Conservation (phyloP, 352 stramenopile genomes). For the Globisporangium ultimum region DNA sequence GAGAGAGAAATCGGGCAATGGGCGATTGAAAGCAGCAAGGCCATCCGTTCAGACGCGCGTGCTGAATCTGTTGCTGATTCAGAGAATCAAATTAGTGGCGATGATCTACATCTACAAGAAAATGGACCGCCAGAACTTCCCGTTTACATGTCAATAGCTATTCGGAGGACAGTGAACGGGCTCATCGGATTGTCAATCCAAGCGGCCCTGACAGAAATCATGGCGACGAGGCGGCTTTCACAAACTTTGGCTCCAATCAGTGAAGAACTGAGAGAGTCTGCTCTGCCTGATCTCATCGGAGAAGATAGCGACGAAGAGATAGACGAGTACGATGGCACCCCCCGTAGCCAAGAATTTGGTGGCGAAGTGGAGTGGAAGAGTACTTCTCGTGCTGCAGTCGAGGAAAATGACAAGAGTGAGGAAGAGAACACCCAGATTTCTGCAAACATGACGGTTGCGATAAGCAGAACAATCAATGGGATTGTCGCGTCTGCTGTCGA, state of each 20-base stretch:
- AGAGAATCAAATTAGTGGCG: background rate
- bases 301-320: background rate
- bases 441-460: slow-evolving; percentile 21
- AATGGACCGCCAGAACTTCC: slow-evolving; percentile 19
- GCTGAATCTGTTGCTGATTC: background rate
- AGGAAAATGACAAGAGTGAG: background rate
- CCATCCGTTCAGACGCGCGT: background rate
- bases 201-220: slow-evolving; percentile 26
- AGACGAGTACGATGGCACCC: too few relatives aligned
- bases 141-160: slow-evolving; percentile 36
- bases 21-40: background rate
- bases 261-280: slow-evolving; percentile 14
- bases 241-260: slow-evolving; percentile 16
- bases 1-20: slow-evolving; percentile 12
- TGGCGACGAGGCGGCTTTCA: slow-evolving; percentile 18
- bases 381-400: background rate
- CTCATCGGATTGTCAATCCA: slow-evolving; percentile 47
- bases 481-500: slow-evolving; percentile 28
- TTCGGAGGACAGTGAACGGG: slow-evolving; percentile 30
- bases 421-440: slow-evolving; percentile 13
- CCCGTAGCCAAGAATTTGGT: background rate
- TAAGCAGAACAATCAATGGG: slow-evolving; percentile 27
- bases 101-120: background rate
- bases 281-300: background rate
- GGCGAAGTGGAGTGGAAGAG: background rate